phyloP scores from a whole-genome alignment of 441 rosid genomes.

The Jatropha podagrica region DNA sequence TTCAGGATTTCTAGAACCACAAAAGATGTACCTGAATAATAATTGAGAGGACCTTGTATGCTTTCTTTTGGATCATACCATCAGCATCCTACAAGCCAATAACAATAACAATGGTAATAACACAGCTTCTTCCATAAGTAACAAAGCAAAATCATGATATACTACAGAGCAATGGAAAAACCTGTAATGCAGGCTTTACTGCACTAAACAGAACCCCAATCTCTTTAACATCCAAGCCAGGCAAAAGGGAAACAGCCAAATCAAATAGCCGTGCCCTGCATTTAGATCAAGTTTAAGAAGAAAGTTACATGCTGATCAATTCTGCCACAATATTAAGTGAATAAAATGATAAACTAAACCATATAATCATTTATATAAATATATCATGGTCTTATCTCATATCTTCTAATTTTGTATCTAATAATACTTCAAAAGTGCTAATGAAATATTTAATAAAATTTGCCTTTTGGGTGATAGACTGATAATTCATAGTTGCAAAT shows the following conservation, averaged over 20 bases:
- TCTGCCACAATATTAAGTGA: too few relatives aligned
- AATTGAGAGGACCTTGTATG: conserved; percentile 80
- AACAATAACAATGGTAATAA: background rate
- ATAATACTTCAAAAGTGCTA: too few relatives aligned
- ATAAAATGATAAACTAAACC: too few relatives aligned
- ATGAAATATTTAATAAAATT: too few relatives aligned
- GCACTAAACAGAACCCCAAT: conserved; percentile 56
- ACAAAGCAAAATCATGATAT: conserved; percentile 8
- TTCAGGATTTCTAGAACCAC: conserved; percentile 1
- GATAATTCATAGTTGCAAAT: background rate
- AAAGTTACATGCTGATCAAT: background rate
- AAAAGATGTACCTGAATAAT: conserved; percentile 61
- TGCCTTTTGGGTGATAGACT: background rate
- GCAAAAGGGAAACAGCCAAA: conserved; percentile 76
- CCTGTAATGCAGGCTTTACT: conserved; percentile 78
- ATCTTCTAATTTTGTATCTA: too few relatives aligned
- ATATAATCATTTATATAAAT: too few relatives aligned
- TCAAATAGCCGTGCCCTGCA: conserved; percentile 82
- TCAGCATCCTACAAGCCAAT: conserved; percentile 60
- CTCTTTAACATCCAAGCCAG: conserved; percentile 62
- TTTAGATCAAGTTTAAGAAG: conserved; percentile 20
- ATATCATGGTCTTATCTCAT: too few relatives aligned
- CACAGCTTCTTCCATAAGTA: conserved; percentile 1
- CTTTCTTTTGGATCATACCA: conserved; percentile 85
- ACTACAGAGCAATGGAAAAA: conserved; percentile 28